Evolutionary conservation across 176 grass and related monocot genomes (phyloP).

Genomic region (Chrysopogon serrulatus): DNA sequence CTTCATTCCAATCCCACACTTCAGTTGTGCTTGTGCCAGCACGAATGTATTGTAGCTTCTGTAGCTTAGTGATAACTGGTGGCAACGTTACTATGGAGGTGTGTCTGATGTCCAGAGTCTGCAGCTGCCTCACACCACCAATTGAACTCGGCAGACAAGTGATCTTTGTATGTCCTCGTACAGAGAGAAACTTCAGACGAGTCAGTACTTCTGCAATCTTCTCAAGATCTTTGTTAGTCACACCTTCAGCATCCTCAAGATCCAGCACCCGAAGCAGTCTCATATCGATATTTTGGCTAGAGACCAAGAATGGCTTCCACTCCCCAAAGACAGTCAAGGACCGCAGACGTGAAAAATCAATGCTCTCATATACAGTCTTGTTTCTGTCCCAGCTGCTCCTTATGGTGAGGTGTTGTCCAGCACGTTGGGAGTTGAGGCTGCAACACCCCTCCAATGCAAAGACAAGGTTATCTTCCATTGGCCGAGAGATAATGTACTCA

Average conservation of each 20-base stretch:
- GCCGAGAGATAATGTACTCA: conserved; percentile 11
- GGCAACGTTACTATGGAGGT: neutral
- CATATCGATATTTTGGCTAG: neutral
- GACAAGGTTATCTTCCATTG: conserved; percentile 24
- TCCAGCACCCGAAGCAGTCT: conserved; percentile 41
- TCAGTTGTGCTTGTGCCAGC: too few species aligned
- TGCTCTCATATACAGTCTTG: neutral
- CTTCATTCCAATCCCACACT: too few species aligned
- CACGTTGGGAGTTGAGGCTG: too few species aligned
- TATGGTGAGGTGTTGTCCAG: conserved; percentile 6
- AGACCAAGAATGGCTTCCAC: neutral
- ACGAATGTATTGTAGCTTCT: too few species aligned
- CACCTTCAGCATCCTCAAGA: neutral
- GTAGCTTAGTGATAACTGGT: fast-evolving
- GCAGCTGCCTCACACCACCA: neutral
- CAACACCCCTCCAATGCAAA: too few species aligned
- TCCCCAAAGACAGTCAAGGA: conserved; percentile 12
- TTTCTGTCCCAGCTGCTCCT: neutral
- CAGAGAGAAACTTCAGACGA: conserved; percentile 34
- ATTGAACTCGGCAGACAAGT: neutral
- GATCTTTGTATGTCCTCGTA: neutral
- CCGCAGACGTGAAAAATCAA: conserved; percentile 17
- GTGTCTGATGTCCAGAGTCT: neutral
- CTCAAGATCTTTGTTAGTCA: neutral
- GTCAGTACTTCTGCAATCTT: neutral